Percentiles rank a stretch among this genome's conserved stretches.
These are phyloP conservation scores for Bonia amplexicaulis DNA, from an alignment of 176 grass and related monocot species.

Conservation along the genomic window DNA sequence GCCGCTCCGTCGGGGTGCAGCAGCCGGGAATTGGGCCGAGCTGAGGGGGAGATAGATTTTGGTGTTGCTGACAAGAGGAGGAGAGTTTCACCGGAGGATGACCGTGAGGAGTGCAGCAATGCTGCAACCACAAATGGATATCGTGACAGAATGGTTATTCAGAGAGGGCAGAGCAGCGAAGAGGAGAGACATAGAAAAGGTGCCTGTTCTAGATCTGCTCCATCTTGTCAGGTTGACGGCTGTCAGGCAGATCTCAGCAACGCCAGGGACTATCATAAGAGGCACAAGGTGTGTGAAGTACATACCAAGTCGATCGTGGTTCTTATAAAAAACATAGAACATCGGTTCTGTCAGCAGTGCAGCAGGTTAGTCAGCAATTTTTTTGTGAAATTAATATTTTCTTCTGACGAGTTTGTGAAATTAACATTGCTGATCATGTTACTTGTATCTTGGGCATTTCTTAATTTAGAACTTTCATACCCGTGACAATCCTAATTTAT, in stretches of 20 bases:
- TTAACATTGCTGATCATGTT: neutral
- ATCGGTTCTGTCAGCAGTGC: conserved; percentile 91
- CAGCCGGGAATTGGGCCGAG: conserved; percentile 30
- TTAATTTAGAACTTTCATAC: conserved; percentile 1
- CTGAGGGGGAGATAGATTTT: conserved; percentile 28
- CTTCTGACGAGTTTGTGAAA: neutral
- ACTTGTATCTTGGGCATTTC: conserved; percentile 1
- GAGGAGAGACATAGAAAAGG: conserved; percentile 39
- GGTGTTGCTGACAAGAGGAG: conserved; percentile 51
- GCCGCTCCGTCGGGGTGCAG: neutral
- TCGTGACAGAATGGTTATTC: neutral
- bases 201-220: conserved; percentile 15
- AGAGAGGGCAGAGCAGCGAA: conserved; percentile 17
- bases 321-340: conserved; percentile 32
- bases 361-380: conserved; percentile 64
- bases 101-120: conserved; percentile 24
- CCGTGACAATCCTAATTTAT: neutral
- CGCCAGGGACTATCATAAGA: conserved; percentile 74
- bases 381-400: neutral
- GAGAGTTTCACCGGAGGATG: conserved; percentile 36
- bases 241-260: conserved; percentile 43
- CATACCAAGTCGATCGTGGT: conserved; percentile 59
- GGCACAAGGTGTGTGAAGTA: conserved; percentile 74
- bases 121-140: neutral
- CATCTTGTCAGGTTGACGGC: conserved; percentile 68